phyloP scores from a whole-genome alignment of 345 rosid genomes.

The Eucalyptus regnans region DNA sequence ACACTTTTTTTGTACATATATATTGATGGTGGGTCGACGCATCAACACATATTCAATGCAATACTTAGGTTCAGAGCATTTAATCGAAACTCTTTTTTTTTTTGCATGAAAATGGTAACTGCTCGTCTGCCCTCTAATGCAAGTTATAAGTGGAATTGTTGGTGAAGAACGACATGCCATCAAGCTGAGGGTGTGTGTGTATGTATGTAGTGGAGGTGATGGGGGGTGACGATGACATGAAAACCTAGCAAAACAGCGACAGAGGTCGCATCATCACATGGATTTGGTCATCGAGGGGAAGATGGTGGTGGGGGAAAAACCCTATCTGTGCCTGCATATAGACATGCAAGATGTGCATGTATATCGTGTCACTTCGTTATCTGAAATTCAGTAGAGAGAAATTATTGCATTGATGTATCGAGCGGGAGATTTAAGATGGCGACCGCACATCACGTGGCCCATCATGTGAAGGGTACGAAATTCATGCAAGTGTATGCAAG shows the following conservation, averaged over 20 bases:
- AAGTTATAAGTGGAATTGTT: neutral
- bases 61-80: neutral
- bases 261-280: neutral
- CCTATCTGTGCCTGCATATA: neutral
- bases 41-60: neutral
- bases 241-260: neutral
- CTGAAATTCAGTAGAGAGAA: neutral
- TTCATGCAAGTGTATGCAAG: neutral
- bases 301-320: neutral
- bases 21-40: neutral
- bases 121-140: neutral
- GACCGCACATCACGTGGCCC: slow-evolving; percentile 23
- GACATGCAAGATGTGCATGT: neutral
- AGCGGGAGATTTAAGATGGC: slow-evolving; percentile 1
- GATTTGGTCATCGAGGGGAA: neutral
- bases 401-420: neutral
- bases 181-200: neutral
- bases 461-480: slow-evolving; percentile 11
- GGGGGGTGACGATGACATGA: neutral
- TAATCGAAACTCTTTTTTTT: neutral
- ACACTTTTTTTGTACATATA: neutral
- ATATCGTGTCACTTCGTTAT: neutral
- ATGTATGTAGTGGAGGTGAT: neutral
- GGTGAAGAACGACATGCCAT: neutral
- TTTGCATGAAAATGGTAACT: neutral